Percentiles rank a stretch among this genome's conserved stretches.
Evolutionary conservation across 345 rosid species (phyloP).

Genomic region (Hypericum perforatum): DNA sequence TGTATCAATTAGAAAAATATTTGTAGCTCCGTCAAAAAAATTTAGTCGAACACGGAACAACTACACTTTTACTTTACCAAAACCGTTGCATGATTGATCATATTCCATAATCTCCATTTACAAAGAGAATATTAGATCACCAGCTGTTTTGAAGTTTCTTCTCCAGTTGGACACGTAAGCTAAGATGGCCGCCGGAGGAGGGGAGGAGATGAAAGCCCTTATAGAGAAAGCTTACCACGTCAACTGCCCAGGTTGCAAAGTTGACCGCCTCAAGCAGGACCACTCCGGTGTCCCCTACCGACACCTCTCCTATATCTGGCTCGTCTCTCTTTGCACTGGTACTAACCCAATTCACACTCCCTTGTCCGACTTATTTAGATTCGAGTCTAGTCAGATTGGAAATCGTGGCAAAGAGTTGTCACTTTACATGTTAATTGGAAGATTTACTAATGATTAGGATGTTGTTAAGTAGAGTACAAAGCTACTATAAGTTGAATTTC

Average conservation of each 20-base stretch:
- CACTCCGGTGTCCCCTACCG: constrained; percentile 30
- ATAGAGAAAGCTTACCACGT: constrained; percentile 22
- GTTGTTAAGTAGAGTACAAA: too few species aligned
- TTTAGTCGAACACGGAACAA: too few species aligned
- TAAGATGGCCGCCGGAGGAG: background rate
- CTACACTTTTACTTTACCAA: too few species aligned
- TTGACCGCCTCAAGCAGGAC: constrained; percentile 30
- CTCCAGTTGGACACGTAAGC: too few species aligned
- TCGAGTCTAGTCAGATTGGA: too few species aligned
- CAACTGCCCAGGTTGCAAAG: constrained; percentile 43
- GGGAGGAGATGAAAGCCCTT: constrained; percentile 4
- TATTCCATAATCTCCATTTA: too few species aligned
- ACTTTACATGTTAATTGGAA: constrained; percentile 24
- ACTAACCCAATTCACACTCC: background rate
- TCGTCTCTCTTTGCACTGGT: constrained; percentile 52
- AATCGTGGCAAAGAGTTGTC: background rate
- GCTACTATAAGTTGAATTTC: too few species aligned
- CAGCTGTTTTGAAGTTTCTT: too few species aligned
- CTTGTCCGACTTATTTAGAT: background rate
- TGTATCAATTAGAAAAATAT: too few species aligned
- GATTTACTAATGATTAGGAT: constrained; percentile 15
- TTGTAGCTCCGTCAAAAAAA: too few species aligned
- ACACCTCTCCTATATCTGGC: constrained; percentile 40
- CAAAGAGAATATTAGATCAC: too few species aligned
- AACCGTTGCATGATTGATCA: too few species aligned